Evolutionary conservation across 495 filamentous ascomycete genomes (phyloP).

Genomic region (Venustampulla echinocandica): DNA sequence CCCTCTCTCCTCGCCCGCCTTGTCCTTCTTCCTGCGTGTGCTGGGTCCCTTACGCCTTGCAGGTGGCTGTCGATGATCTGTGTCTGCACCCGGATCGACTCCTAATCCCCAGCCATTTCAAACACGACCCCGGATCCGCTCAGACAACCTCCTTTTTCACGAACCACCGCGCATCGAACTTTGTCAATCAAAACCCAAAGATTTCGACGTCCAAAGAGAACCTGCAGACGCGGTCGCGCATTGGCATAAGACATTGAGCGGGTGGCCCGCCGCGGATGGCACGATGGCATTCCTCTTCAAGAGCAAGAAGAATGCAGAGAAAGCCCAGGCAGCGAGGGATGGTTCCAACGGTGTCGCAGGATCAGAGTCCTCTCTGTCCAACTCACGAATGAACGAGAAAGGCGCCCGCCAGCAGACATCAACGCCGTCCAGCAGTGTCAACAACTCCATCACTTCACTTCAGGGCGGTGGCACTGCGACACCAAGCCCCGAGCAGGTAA

Average conservation of each 20-base stretch:
- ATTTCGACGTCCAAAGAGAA: background rate
- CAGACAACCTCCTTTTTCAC: conserved; percentile 10
- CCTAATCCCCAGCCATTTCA: conserved; percentile 28
- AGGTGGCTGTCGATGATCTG: too few species aligned
- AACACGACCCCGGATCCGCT: conserved; percentile 7
- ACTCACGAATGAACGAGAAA: conserved; percentile 22
- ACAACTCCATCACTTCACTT: conserved; percentile 31
- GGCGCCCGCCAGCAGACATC: conserved; percentile 25
- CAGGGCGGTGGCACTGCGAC: conserved; percentile 35
- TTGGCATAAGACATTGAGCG: conserved; percentile 18
- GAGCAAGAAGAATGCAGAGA: conserved; percentile 53
- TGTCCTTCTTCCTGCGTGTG: too few species aligned
- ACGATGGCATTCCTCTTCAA: conserved; percentile 69
- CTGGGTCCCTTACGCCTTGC: too few species aligned
- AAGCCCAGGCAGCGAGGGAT: conserved; percentile 18
- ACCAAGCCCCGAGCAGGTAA: conserved; percentile 42
- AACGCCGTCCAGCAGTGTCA: conserved; percentile 48
- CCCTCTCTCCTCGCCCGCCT: too few species aligned
- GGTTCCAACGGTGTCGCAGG: conserved; percentile 18
- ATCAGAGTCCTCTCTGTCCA: conserved; percentile 22
- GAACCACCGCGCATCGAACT: conserved; percentile 1
- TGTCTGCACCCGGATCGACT: too few species aligned
- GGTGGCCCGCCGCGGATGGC: conserved; percentile 24
- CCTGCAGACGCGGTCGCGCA: background rate
- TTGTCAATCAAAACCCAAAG: conserved; percentile 1